phyloP scores from a whole-genome alignment of 129 eudicot species.

The Tanacetum coccineum region DNA sequence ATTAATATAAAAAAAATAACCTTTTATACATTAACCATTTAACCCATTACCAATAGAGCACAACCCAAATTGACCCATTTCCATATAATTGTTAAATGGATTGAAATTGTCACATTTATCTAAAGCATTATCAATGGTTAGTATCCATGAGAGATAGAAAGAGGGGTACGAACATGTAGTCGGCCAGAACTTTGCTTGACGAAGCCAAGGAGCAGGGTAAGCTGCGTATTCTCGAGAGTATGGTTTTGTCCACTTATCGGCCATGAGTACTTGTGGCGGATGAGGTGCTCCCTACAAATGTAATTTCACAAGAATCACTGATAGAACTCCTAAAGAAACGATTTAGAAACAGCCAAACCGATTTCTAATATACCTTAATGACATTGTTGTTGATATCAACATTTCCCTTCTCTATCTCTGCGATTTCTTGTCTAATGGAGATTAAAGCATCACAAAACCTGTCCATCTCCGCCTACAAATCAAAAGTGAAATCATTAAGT shows the following conservation, averaged over 20 bases:
- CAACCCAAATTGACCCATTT: too few relatives aligned
- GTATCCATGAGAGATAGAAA: not conserved
- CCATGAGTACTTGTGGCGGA: slow-evolving; percentile 89
- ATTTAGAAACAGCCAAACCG: slow-evolving; percentile 9
- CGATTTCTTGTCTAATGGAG: slow-evolving; percentile 89
- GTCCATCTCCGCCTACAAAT: slow-evolving; percentile 84
- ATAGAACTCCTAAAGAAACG: not conserved
- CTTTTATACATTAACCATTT: too few relatives aligned
- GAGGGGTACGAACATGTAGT: slow-evolving; percentile 61
- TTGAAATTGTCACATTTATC: not conserved
- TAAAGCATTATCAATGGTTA: not conserved
- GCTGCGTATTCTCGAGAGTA: slow-evolving; percentile 96
- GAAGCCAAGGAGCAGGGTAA: slow-evolving; percentile 93
- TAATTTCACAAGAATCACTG: slow-evolving; percentile 8
- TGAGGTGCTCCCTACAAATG: slow-evolving; percentile 87
- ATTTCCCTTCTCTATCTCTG: slow-evolving; percentile 84
- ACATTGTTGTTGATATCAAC: slow-evolving; percentile 83
- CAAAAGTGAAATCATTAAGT: not conserved
- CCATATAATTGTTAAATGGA: too few relatives aligned
- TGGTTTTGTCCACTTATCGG: slow-evolving; percentile 90
- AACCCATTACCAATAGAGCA: too few relatives aligned
- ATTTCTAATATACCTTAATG: slow-evolving; percentile 57
- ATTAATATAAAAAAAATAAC: too few relatives aligned
- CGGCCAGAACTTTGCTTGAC: slow-evolving; percentile 92
- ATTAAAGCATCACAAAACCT: slow-evolving; percentile 92